phyloP scores from a whole-genome alignment of 2,329 filamentous ascomycete genomes.

The Epichloe coenophiala region DNA sequence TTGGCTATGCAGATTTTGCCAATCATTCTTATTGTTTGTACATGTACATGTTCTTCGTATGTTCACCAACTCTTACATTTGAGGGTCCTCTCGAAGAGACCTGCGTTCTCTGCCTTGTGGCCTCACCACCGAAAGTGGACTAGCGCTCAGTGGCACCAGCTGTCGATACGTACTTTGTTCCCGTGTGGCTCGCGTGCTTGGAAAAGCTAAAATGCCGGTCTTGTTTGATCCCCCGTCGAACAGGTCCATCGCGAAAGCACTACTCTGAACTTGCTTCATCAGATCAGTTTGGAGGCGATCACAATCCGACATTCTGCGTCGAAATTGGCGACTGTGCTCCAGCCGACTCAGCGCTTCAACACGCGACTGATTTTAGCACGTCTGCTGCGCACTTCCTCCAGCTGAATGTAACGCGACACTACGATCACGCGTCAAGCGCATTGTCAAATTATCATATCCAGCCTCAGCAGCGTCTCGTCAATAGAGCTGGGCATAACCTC shows the following conservation, averaged over 20 bases:
- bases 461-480: not conserved
- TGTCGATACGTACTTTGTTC: conserved; percentile 12
- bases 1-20: too few relatives aligned
- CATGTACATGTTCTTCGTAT: too few relatives aligned
- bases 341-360: not conserved
- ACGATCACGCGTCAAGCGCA: conserved; percentile 11
- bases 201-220: conserved; percentile 6
- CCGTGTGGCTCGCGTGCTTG: not conserved
- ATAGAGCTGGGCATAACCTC: not conserved
- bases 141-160: conserved; percentile 4
- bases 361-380: not conserved
- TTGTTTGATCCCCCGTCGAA: not conserved
- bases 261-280: not conserved
- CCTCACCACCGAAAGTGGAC: conserved; percentile 18
- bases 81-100: too few relatives aligned
- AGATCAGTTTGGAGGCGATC: not conserved
- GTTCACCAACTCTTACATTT: too few relatives aligned
- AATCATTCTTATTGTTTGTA: too few relatives aligned
- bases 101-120: conserved; percentile 18
- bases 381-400: conserved; percentile 1
- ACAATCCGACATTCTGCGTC: not conserved
- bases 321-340: not conserved
- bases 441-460: not conserved
- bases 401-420: conserved; percentile 8
- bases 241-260: not conserved